These are phyloP conservation scores for Metschnikowia santaceciliae DNA, from an alignment of 805 yeast species.

Conservation along the genomic window DNA sequence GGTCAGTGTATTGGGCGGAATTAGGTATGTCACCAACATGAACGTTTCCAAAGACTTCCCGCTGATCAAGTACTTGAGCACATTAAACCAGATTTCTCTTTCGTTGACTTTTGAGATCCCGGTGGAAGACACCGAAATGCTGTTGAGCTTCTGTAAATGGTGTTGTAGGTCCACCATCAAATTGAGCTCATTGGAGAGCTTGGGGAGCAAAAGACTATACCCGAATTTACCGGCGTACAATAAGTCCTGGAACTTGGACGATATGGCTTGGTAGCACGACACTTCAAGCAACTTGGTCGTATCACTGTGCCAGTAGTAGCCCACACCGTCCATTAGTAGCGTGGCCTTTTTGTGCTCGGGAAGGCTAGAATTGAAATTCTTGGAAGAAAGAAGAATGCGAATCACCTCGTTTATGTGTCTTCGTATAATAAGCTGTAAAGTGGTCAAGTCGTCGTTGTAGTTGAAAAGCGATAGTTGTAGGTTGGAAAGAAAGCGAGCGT, in stretches of 20 bases:
- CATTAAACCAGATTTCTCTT: slow-evolving; percentile 40
- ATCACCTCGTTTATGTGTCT: slow-evolving; percentile 43
- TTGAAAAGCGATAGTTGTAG: slow-evolving; percentile 40
- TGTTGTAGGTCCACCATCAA: slow-evolving; percentile 42
- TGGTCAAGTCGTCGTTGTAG: slow-evolving; percentile 45
- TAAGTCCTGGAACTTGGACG: slow-evolving; percentile 32
- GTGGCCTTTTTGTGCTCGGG: slow-evolving; percentile 18
- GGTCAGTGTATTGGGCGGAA: slow-evolving; percentile 39
- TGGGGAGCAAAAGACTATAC: slow-evolving; percentile 33
- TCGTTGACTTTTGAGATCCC: slow-evolving; percentile 21
- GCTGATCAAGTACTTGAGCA: slow-evolving; percentile 39
- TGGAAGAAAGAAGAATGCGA: slow-evolving; percentile 35
- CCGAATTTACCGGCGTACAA: slow-evolving; percentile 28
- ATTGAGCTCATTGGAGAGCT: slow-evolving; percentile 38
- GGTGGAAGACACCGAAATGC: slow-evolving; percentile 8
- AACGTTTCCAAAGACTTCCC: slow-evolving; percentile 40
- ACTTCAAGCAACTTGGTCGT: slow-evolving; percentile 37
- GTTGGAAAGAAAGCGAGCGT: slow-evolving; percentile 41
- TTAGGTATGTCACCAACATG: slow-evolving; percentile 36
- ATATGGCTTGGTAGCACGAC: slow-evolving; percentile 38
- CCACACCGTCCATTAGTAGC: slow-evolving; percentile 38
- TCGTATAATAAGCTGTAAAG: slow-evolving; percentile 40
- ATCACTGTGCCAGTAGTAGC: slow-evolving; percentile 42
- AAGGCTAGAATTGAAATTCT: slow-evolving; percentile 28
- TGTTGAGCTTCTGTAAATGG: slow-evolving; percentile 36